Evolutionary conservation across 2,329 filamentous ascomycete genomes (phyloP).

Genomic region (Fusarium nodosum): DNA sequence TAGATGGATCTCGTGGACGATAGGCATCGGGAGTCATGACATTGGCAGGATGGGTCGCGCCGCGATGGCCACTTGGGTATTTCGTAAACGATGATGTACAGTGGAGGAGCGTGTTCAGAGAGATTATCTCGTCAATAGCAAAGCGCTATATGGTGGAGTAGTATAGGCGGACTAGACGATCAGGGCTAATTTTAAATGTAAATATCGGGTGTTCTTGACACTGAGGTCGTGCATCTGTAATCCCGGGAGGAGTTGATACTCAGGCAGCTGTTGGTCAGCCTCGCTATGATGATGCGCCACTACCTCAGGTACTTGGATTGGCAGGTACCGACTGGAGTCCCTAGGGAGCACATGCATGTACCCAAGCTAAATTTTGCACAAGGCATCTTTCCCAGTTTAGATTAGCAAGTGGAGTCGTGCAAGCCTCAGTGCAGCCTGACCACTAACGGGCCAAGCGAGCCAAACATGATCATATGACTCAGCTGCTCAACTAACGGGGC

Average conservation of each 20-base stretch:
- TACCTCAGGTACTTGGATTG: neutral
- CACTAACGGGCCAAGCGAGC: neutral
- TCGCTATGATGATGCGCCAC: conserved; percentile 36
- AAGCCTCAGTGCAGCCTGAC: neutral
- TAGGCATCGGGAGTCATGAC: conserved; percentile 46
- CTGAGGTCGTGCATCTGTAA: neutral
- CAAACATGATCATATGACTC: conserved; percentile 11
- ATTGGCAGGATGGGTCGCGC: conserved; percentile 40
- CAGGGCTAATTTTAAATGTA: neutral
- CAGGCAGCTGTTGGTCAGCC: conserved; percentile 36
- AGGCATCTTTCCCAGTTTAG: conserved; percentile 3
- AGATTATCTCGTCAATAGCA: conserved; percentile 2
- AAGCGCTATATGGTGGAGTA: neutral
- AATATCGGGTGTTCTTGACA: neutral
- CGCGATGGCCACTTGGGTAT: conserved; percentile 16
- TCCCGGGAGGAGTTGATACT: conserved; percentile 14
- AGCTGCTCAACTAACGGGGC: conserved; percentile 12
- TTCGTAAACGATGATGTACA: neutral
- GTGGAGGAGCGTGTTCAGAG: neutral
- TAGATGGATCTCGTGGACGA: conserved; percentile 34
- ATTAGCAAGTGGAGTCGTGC: neutral
- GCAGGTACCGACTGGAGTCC: neutral
- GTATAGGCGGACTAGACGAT: neutral
- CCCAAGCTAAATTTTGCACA: conserved; percentile 18
- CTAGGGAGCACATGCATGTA: neutral